phyloP scores from a whole-genome alignment of 2,329 filamentous ascomycete genomes.

The Aureobasidium sp. region DNA sequence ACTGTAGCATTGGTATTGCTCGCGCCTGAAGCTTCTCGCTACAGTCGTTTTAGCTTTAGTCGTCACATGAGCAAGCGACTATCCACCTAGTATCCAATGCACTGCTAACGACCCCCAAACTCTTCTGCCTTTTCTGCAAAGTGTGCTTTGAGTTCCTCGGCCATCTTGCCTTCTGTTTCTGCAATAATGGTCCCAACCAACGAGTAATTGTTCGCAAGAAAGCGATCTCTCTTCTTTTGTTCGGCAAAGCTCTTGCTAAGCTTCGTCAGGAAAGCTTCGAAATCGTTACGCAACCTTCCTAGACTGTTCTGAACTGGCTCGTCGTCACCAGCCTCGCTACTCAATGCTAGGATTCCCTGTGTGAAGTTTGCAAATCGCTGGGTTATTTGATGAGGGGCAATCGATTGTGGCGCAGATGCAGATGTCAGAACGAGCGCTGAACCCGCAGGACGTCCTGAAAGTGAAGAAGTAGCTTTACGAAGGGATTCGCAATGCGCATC shows the following conservation, averaged over 20 bases:
- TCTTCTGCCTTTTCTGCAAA: constrained; percentile 54
- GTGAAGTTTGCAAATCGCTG: constrained; percentile 93
- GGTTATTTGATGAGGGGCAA: constrained; percentile 82
- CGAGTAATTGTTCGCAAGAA: constrained; percentile 93
- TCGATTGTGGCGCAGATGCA: constrained; percentile 55
- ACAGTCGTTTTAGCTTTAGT: neutral
- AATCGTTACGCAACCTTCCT: constrained; percentile 66
- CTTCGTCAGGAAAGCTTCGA: constrained; percentile 73
- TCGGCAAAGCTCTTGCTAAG: constrained; percentile 70
- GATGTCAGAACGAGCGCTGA: constrained; percentile 48
- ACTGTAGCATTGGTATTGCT: neutral
- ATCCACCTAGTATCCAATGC: neutral
- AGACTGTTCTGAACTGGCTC: constrained; percentile 83
- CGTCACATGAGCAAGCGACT: neutral
- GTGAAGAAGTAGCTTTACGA: constrained; percentile 45
- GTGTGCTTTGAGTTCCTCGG: constrained; percentile 64
- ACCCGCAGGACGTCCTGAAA: constrained; percentile 42
- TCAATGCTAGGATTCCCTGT: constrained; percentile 74
- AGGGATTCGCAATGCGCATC: constrained; percentile 87
- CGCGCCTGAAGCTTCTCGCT: neutral
- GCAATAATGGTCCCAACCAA: constrained; percentile 84
- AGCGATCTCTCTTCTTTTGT: constrained; percentile 71
- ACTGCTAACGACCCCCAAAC: constrained; percentile 1
- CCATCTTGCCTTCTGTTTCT: constrained; percentile 62
- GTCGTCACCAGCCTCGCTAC: constrained; percentile 85